Evolutionary conservation across 306 rosid species (phyloP).

Genomic region (Lathyrus oleraceus): DNA sequence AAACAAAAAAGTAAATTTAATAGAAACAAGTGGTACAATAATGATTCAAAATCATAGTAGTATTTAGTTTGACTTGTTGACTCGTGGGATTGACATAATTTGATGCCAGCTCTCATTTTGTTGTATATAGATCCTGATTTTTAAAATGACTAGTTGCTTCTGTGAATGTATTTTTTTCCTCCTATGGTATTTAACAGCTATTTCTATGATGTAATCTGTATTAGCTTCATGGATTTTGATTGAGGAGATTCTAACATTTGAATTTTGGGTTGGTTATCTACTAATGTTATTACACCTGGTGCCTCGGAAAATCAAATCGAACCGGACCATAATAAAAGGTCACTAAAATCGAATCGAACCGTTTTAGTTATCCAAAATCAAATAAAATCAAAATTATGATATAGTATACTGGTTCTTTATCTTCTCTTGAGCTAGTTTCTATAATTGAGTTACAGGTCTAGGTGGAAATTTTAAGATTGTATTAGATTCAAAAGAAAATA

Average conservation of each 20-base stretch:
- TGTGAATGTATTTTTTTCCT: not conserved
- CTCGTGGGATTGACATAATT: slow-evolving; percentile 8
- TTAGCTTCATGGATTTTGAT: slow-evolving; percentile 62
- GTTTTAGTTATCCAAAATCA: too few species aligned
- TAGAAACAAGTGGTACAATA: too few species aligned
- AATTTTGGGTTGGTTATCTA: not conserved
- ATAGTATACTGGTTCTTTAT: too few species aligned
- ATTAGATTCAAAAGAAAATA: too few species aligned
- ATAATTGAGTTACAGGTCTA: too few species aligned
- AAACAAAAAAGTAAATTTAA: too few species aligned
- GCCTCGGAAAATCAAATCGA: too few species aligned
- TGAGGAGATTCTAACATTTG: slow-evolving; percentile 50
- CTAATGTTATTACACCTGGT: not conserved
- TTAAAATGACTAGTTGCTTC: slow-evolving; percentile 1
- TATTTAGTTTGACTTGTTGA: slow-evolving; percentile 12
- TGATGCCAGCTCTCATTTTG: slow-evolving; percentile 1
- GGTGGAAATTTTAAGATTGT: too few species aligned
- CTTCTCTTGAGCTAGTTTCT: too few species aligned
- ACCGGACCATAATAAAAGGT: too few species aligned
- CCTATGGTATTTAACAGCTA: slow-evolving; percentile 15
- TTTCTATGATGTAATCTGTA: slow-evolving; percentile 14
- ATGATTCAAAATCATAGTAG: not conserved
- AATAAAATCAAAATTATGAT: too few species aligned
- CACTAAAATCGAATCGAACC: too few species aligned
- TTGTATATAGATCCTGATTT: slow-evolving; percentile 17